phyloP scores from a whole-genome alignment of 2,329 filamentous ascomycete genomes.

The Bimuria novae-zelandiae region DNA sequence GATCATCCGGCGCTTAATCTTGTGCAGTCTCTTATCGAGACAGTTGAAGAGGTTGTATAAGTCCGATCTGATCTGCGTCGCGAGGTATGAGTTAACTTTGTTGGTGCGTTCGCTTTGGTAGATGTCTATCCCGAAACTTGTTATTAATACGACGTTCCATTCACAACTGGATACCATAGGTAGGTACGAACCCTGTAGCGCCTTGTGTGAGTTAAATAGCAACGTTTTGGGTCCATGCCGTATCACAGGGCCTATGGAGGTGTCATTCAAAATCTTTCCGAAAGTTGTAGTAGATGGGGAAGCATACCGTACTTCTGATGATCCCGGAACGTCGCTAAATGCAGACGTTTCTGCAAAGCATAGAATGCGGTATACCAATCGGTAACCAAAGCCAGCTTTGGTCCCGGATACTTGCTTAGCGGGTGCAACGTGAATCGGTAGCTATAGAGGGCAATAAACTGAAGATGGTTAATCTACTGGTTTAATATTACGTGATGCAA shows the following conservation, averaged over 20 bases:
- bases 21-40: slow-evolving; percentile 44
- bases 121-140: no score
- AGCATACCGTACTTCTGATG: slow-evolving; percentile 60
- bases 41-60: slow-evolving; percentile 12
- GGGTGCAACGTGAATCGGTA: slow-evolving; percentile 32
- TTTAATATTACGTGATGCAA: no score
- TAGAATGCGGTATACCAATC: slow-evolving; percentile 56
- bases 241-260: slow-evolving; percentile 50
- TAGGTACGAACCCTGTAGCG: no score
- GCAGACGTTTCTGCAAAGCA: slow-evolving; percentile 71
- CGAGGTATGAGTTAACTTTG: slow-evolving; percentile 48
- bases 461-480: no score
- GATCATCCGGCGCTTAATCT: slow-evolving; percentile 45
- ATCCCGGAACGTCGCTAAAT: slow-evolving; percentile 69
- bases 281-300: neutral
- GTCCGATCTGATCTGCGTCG: slow-evolving; percentile 19
- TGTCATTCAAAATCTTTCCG: neutral
- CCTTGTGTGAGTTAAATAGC: slow-evolving; percentile 69
- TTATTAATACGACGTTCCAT: no score
- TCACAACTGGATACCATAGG: no score
- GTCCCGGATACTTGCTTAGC: slow-evolving; percentile 41
- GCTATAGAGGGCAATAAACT: no score
- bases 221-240: slow-evolving; percentile 75
- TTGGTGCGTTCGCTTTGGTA: no score
- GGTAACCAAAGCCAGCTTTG: slow-evolving; percentile 23